A percentile compares a stretch with the other conserved stretches of the same genome.
Conservation (phyloP, 169 alveolate species). For the Plasmodium yoelii region DNA sequence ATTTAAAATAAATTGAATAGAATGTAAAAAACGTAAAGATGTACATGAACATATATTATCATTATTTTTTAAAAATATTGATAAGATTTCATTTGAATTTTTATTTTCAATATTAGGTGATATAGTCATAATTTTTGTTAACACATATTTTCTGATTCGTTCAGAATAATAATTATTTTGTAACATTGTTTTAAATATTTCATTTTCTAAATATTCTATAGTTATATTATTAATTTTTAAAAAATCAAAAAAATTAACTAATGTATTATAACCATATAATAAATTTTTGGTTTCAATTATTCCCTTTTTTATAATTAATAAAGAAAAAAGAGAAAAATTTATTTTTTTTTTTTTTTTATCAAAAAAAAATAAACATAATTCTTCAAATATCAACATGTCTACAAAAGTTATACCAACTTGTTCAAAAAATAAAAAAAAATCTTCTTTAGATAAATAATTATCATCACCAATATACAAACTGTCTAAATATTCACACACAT, state of each 20-base stretch:
- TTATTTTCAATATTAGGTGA: conserved; percentile 10
- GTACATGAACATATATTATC: conserved; percentile 63
- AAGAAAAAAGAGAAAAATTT: conserved; percentile 35
- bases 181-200: conserved; percentile 29
- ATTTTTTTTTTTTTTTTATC: conserved; percentile 31
- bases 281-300: conserved; percentile 50
- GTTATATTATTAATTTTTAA: conserved; percentile 28
- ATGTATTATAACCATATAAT: conserved; percentile 53
- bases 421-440: conserved; percentile 57
- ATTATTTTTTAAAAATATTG: conserved; percentile 21
- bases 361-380: conserved; percentile 42
- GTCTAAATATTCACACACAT: conserved; percentile 65
- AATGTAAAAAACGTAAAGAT: conserved; percentile 52
- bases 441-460: conserved; percentile 51
- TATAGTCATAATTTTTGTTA: conserved; percentile 1
- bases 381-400: conserved; percentile 45
- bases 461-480: conserved; percentile 48
- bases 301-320: conserved; percentile 49
- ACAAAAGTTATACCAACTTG: conserved; percentile 60
- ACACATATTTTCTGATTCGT: conserved; percentile 26
- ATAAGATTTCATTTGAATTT: conserved; percentile 15
- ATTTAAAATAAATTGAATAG: conserved; percentile 33
- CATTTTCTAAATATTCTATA: conserved; percentile 46
- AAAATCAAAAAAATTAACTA: conserved; percentile 25
- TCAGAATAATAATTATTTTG: conserved; percentile 52